Evolutionary conservation across 192 early-diverging fungal genomes (phyloP), one percentile per base, ranked within the genome.

Genomic region (Podila epicladia): DNA sequence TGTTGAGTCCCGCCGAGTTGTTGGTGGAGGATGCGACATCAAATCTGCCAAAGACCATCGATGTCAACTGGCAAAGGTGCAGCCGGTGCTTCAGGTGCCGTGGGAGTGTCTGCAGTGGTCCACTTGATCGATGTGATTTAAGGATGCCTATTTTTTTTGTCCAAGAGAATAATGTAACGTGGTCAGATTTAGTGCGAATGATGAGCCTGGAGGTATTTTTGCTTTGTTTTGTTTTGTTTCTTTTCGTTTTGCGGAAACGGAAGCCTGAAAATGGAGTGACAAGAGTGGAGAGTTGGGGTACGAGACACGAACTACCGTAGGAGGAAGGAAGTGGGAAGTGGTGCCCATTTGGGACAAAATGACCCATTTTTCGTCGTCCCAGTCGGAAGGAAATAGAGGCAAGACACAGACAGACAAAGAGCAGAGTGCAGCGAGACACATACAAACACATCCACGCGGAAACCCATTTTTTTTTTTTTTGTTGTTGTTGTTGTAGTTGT

Each of bases 31-130:
- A 80, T 29, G 82, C 69, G 6, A 85, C 72, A 64, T 89, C 87
- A 33, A 89, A 85, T 17, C 87, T 82, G 9, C 87, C 87, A 84
- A 87, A 88, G 13, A 88, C 75, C 62, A 88, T 75, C 31, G 86
- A 87, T 5, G 87, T 88, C 49, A 86, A 49, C 62, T 88, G 87
- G 66, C 87, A 86, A 65, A 88, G 87, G 63, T 86, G 82, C 9
- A 88, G 75, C 1, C 87, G 83, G 32, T 82, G 74, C 55, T 86
- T 86, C n/a, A 88, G 72, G 53, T 84, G 72, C 6, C 77, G 41
- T 19, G 77, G 77, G 7, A 80, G 49, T 0, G 77, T 72, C 49
- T 80, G 77, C 22, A 80, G 26, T 29, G 77, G 77, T 0, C 77
- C 77, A 61, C 50, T 80, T 45, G 77, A 80, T 33, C 77, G 71